Evolutionary conservation across 208 protist genomes (phyloP).

Genomic region (Acanthamoeba royreba): DNA sequence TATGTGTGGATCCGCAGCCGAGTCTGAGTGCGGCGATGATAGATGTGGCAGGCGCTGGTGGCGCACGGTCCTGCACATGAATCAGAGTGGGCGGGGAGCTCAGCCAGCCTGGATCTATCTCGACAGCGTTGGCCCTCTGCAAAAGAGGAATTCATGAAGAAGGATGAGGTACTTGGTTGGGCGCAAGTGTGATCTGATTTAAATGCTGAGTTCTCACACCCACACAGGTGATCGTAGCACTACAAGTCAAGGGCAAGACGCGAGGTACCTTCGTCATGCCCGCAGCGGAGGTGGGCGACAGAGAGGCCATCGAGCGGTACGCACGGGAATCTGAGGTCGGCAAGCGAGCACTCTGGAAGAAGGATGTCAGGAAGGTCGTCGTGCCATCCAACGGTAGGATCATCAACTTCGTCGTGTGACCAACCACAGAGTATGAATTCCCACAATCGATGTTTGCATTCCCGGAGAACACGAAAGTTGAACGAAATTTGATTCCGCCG

Average conservation of each 20-base stretch:
- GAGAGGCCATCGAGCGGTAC: not conserved
- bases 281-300: not conserved
- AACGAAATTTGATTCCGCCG: too few relatives aligned
- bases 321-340: not conserved
- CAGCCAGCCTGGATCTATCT: not conserved
- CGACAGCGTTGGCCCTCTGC: not conserved
- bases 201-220: not conserved
- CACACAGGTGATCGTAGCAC: not conserved
- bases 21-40: not conserved
- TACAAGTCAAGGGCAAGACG: conserved; percentile 13
- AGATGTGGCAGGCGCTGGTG: not conserved
- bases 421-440: too few relatives aligned
- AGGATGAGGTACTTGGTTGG: not conserved
- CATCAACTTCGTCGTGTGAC: conserved; percentile 39
- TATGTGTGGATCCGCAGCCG: not conserved
- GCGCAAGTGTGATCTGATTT: not conserved
- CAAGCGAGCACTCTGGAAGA: not conserved
- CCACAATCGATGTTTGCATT: too few relatives aligned
- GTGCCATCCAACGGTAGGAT: not conserved
- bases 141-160: not conserved
- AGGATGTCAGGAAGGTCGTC: not conserved
- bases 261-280: not conserved
- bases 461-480: too few relatives aligned
- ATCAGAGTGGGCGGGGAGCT: not conserved
- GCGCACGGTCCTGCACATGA: not conserved